These are phyloP conservation scores for Moesziomyces sp. DNA, from an alignment of 1,284 basidiomycete species.

Conservation along the genomic window DNA sequence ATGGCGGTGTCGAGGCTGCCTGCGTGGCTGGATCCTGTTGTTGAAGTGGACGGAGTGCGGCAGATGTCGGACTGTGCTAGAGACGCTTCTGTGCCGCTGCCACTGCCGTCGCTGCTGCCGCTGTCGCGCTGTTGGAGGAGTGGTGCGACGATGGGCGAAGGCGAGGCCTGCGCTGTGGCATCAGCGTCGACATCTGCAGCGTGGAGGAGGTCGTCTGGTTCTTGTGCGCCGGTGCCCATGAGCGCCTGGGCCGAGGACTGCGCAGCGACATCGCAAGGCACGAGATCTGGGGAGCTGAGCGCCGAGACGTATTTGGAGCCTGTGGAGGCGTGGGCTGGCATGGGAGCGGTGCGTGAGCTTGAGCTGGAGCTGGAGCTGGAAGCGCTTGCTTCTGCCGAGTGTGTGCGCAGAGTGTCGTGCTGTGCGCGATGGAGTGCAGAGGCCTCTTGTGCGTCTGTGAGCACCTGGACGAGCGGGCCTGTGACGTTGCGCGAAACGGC, in stretches of 20 bases:
- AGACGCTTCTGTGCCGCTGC: conserved; percentile 22
- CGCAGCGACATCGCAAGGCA: conserved; percentile 1
- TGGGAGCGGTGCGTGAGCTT: neutral
- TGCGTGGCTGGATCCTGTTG: conserved; percentile 49
- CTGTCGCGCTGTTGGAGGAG: conserved; percentile 23
- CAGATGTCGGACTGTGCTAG: conserved; percentile 58
- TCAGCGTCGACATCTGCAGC: too few relatives aligned
- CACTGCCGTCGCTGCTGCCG: conserved; percentile 17
- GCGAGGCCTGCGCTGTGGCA: neutral
- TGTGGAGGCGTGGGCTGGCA: conserved; percentile 12
- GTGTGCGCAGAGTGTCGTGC: neutral
- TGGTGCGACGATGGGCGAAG: conserved; percentile 8
- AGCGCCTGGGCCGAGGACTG: conserved; percentile 5
- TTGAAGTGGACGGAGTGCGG: conserved; percentile 61
- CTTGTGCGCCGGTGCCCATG: conserved; percentile 20
- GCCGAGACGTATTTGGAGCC: conserved; percentile 24
- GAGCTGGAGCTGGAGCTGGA: neutral
- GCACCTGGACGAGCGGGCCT: conserved; percentile 37
- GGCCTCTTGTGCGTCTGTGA: conserved; percentile 32
- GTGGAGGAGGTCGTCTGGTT: neutral
- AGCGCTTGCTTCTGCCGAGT: conserved; percentile 2
- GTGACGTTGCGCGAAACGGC: conserved; percentile 46
- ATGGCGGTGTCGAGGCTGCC: conserved; percentile 50
- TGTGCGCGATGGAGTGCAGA: conserved; percentile 14
- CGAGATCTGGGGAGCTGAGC: conserved; percentile 27